phyloP scores from a whole-genome alignment of 495 filamentous ascomycete species.

The Penicillium verhagenii region DNA sequence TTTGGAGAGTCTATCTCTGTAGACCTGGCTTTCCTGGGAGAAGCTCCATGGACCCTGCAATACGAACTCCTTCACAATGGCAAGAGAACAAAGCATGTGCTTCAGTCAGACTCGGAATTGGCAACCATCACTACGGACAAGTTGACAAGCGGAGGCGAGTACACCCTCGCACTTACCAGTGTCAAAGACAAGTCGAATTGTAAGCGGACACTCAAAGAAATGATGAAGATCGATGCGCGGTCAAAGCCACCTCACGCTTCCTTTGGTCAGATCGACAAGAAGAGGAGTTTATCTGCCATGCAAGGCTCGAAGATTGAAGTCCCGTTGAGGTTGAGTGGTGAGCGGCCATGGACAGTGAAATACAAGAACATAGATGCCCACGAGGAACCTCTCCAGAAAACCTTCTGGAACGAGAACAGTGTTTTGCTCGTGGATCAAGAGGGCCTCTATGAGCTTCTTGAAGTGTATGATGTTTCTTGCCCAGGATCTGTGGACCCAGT shows the following conservation, averaged over 20 bases:
- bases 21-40: slow-evolving; percentile 71
- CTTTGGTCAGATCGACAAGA: slow-evolving; percentile 80
- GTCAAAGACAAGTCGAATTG: slow-evolving; percentile 85
- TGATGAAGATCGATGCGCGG: slow-evolving; percentile 77
- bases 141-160: slow-evolving; percentile 79
- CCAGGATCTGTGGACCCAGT: slow-evolving; percentile 73
- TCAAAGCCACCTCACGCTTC: slow-evolving; percentile 80
- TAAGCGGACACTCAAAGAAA: slow-evolving; percentile 77
- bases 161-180: slow-evolving; percentile 75
- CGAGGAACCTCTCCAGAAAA: slow-evolving; percentile 44
- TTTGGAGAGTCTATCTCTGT: slow-evolving; percentile 76
- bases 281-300: slow-evolving; percentile 67
- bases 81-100: slow-evolving; percentile 67
- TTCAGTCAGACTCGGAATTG: slow-evolving; percentile 56
- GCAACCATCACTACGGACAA: slow-evolving; percentile 72
- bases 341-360: slow-evolving; percentile 74
- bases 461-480: slow-evolving; percentile 73
- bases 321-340: slow-evolving; percentile 79
- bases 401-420: slow-evolving; percentile 65
- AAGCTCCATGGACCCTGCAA: slow-evolving; percentile 82
- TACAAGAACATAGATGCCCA: slow-evolving; percentile 63
- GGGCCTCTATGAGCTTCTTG: slow-evolving; percentile 76
- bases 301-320: slow-evolving; percentile 70
- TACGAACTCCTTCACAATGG: slow-evolving; percentile 93
- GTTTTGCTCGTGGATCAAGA: slow-evolving; percentile 59